Conservation (phyloP, 768 basidiomycete species). For the Dentipellis fragilis region DNA sequence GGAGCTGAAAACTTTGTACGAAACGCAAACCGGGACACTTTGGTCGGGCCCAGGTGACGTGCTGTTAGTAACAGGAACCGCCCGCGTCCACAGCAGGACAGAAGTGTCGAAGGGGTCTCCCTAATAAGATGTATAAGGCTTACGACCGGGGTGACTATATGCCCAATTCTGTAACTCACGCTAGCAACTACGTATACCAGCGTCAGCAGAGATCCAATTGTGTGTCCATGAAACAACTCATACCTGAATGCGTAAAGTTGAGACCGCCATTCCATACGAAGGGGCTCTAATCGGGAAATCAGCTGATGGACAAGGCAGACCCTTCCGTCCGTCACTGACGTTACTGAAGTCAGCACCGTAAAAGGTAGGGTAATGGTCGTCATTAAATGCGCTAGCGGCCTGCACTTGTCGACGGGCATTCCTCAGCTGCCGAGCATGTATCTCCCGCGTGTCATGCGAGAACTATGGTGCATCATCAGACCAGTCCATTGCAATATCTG, state of each 20-base stretch:
- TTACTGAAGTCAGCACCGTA: slow-evolving; percentile 40
- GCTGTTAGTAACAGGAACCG: slow-evolving; percentile 26
- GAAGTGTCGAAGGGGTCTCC: slow-evolving; percentile 47
- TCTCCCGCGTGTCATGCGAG: slow-evolving; percentile 25
- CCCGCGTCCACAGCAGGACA: slow-evolving; percentile 49
- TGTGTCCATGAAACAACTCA: neutral
- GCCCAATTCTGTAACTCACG: slow-evolving; percentile 29
- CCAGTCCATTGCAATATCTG: neutral
- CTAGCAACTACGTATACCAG: slow-evolving; percentile 30
- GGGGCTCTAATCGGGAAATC: slow-evolving; percentile 23
- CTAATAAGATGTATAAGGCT: slow-evolving; percentile 16
- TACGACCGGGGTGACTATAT: slow-evolving; percentile 1
- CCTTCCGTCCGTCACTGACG: slow-evolving; percentile 19
- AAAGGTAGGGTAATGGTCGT: slow-evolving; percentile 41
- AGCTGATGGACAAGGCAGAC: neutral
- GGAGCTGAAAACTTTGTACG: slow-evolving; percentile 33
- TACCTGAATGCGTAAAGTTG: slow-evolving; percentile 39
- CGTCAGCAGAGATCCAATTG: no score
- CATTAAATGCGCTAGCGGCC: slow-evolving; percentile 29
- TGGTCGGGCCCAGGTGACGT: slow-evolving; percentile 29
- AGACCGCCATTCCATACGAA: slow-evolving; percentile 41
- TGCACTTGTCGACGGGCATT: slow-evolving; percentile 26
- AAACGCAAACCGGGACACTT: slow-evolving; percentile 40
- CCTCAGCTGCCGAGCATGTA: slow-evolving; percentile 28
- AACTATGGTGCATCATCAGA: slow-evolving; percentile 21